Evolutionary conservation across 148 eudicot species (phyloP), one percentile per base, ranked within the genome.

Genomic region (Vaccinium myrtillus): DNA sequence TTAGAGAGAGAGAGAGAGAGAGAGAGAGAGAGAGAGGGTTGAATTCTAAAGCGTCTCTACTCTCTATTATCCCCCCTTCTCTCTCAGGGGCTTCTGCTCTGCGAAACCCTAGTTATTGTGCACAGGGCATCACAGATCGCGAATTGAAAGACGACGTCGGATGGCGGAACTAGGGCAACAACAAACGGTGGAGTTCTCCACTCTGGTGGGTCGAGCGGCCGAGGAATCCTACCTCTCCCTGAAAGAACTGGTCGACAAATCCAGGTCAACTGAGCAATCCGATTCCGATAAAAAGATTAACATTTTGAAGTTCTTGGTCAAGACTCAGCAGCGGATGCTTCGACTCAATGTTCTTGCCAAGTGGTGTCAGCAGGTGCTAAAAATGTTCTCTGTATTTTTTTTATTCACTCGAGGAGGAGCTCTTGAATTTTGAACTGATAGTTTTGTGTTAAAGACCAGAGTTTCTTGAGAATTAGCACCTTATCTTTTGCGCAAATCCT

Each of bases 271-370:
- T 5, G 91, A 90, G 6, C 70, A 90, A 19, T 94, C 98, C 15
- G 99, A 97, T 86, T 89, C 96, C 3, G 98, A 97, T 80, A 97
- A 95, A 92, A 97, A 97, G 93, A 95, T 94, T 83, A 77, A 86
- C 86, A 91, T 97, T 71, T 89, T 97, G 10, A 97, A 95, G 93
- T 97, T 88, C 86, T 87, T 97, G 82, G 93, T 90, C 23, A 95
- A 94, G 90, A 94, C 98, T 80, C 98, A 97, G 87, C 99, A 97
- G 87, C 98, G 99, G 36, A 95, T 97, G 98, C 94, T 97, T 55
- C 93, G 99, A 0, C 98, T 97, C 79, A 95, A 94, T 91, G 99
- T 97, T 39, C 98, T 97, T 58, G 92, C 99, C 63, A 93, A 93
- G 86, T 96, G 98, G 98, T 94, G 98, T 85, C 95, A 92, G 85